A percentile compares a stretch with the other conserved stretches of the same genome.
These are phyloP conservation scores for Imleria badia DNA, from an alignment of 768 basidiomycete species.

Conservation along the genomic window DNA sequence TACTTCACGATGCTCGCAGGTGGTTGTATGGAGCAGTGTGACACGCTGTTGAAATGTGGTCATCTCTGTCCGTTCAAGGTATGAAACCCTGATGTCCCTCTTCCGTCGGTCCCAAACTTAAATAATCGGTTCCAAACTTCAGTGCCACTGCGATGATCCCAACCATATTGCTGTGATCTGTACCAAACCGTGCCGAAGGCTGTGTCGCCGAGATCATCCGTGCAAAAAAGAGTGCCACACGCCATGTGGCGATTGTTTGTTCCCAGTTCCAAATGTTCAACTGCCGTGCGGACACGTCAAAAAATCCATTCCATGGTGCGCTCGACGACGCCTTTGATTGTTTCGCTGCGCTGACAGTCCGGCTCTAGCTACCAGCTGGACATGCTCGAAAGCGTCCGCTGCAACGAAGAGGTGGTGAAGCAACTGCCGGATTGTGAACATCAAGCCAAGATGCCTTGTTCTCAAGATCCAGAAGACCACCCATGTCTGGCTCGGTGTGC, in stretches of 20 bases:
- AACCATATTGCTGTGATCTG: constrained; percentile 51
- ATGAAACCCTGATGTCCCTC: not conserved
- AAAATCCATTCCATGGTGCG: constrained; percentile 50
- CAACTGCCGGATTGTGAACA: constrained; percentile 56
- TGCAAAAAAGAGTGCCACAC: constrained; percentile 52
- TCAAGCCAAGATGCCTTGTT: constrained; percentile 45
- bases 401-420: constrained; percentile 44
- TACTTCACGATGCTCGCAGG: constrained; percentile 35
- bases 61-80: constrained; percentile 66
- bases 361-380: constrained; percentile 45
- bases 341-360: not conserved
- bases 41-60: constrained; percentile 53
- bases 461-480: constrained; percentile 38
- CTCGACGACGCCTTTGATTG: not conserved
- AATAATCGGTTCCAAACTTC: not conserved
- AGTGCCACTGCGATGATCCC: constrained; percentile 65
- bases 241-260: constrained; percentile 53
- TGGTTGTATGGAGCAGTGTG: constrained; percentile 62
- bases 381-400: constrained; percentile 42
- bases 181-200: constrained; percentile 45
- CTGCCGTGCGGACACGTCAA: constrained; percentile 61
- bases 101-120: not conserved
- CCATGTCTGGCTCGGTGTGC: constrained; percentile 44
- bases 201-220: constrained; percentile 58
- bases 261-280: constrained; percentile 43